These are phyloP conservation scores for Diaporthe citri DNA, from an alignment of 2,329 filamentous ascomycete genomes.

Conservation along the genomic window DNA sequence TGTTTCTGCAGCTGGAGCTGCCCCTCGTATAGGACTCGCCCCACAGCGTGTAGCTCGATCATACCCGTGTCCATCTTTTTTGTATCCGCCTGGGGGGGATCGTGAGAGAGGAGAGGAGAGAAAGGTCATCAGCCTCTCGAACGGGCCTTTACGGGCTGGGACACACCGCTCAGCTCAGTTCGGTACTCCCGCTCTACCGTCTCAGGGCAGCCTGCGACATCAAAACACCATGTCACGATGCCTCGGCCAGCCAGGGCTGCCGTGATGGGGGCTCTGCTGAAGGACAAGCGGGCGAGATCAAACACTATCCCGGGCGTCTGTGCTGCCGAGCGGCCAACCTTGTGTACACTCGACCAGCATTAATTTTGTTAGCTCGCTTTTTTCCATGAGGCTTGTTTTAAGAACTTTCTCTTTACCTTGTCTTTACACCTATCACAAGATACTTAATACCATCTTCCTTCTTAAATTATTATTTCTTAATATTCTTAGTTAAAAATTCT, in stretches of 20 bases:
- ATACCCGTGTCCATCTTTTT: conserved; percentile 16
- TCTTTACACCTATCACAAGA: too few relatives aligned
- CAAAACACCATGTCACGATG: background rate
- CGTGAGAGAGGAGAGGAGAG: background rate
- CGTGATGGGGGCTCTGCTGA: too few relatives aligned
- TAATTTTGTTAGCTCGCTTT: too few relatives aligned
- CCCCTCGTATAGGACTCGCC: conserved; percentile 20
- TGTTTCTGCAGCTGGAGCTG: background rate
- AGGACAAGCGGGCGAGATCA: background rate
- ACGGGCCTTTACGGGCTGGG: background rate
- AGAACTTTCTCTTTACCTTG: too few relatives aligned
- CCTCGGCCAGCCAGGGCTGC: background rate
- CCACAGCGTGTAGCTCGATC: background rate
- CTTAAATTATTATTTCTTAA: too few relatives aligned
- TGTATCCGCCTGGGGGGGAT: background rate
- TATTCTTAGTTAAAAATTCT: too few relatives aligned
- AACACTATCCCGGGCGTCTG: too few relatives aligned
- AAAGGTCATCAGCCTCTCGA: background rate
- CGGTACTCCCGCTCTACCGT: background rate
- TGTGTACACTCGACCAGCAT: too few relatives aligned
- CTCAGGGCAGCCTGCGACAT: background rate
- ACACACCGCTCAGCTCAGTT: background rate
- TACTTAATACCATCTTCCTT: too few relatives aligned
- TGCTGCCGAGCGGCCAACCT: background rate
- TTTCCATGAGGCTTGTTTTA: too few relatives aligned